Conservation (phyloP, 2,329 filamentous ascomycete species). For the Tolypocladium amazonense region DNA sequence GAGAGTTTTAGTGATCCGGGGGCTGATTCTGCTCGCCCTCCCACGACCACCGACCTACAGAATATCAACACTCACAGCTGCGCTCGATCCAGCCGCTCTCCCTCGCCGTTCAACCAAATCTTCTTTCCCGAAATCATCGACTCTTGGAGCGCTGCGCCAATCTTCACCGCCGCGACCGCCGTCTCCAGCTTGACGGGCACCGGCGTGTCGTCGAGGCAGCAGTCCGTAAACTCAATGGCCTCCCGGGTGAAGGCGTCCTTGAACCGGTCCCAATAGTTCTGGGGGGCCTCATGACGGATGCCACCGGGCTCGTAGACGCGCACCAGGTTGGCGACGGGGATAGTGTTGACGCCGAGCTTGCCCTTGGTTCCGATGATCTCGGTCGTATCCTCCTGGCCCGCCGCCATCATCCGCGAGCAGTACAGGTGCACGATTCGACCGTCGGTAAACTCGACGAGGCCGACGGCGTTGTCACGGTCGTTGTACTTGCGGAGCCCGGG, state of each 20-base stretch:
- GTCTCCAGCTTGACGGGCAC: slow-evolving; percentile 46
- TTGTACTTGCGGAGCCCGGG: slow-evolving; percentile 15
- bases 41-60: no score
- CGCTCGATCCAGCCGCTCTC: slow-evolving; percentile 4
- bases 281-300: slow-evolving; percentile 47
- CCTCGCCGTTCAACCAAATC: slow-evolving; percentile 41
- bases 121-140: slow-evolving; percentile 42
- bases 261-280: slow-evolving; percentile 53
- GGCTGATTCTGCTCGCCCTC: no score
- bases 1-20: no score
- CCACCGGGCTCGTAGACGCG: slow-evolving; percentile 37
- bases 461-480: slow-evolving; percentile 25
- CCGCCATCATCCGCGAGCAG: slow-evolving; percentile 54
- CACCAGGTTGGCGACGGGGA: slow-evolving; percentile 43
- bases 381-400: slow-evolving; percentile 56
- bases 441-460: slow-evolving; percentile 54
- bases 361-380: slow-evolving; percentile 58
- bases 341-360: slow-evolving; percentile 50
- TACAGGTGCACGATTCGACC: slow-evolving; percentile 56
- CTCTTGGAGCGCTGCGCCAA: slow-evolving; percentile 50
- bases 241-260: slow-evolving; percentile 53
- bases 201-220: slow-evolving; percentile 42
- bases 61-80: background rate
- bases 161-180: slow-evolving; percentile 48
- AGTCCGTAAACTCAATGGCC: slow-evolving; percentile 51